Percentiles rank a stretch among this genome's conserved stretches.
Conservation (phyloP, 2,329 filamentous ascomycete species). For the Ceratocystis diversiconidia region DNA sequence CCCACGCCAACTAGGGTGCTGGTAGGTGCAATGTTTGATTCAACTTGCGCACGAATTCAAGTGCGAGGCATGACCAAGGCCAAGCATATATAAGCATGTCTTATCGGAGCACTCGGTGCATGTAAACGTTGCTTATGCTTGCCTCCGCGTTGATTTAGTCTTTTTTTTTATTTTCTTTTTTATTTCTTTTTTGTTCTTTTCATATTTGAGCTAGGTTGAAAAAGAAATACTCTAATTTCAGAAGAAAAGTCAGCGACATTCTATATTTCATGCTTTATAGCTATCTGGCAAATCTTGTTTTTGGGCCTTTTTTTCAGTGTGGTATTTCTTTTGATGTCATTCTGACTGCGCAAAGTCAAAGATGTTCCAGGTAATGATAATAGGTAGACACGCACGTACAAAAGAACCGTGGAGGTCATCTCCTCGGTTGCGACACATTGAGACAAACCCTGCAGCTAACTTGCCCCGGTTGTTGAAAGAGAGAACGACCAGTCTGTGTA, state of each 20-base stretch:
- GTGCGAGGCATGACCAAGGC: not conserved
- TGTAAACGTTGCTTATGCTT: not conserved
- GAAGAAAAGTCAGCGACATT: not conserved
- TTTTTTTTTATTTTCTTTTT: not conserved
- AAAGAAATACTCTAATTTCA: not conserved
- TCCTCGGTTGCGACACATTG: too few species aligned
- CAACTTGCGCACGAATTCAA: too few species aligned
- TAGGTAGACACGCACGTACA: too few species aligned
- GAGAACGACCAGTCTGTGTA: too few species aligned
- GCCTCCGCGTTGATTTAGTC: not conserved
- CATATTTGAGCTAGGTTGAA: not conserved
- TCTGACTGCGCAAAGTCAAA: too few species aligned
- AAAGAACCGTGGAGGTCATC: too few species aligned
- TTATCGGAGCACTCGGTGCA: not conserved
- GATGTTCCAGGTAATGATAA: too few species aligned
- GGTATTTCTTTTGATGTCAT: too few species aligned
- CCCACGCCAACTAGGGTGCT: not conserved
- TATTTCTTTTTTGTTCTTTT: not conserved
- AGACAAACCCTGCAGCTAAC: too few species aligned
- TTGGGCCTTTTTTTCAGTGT: too few species aligned
- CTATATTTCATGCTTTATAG: not conserved
- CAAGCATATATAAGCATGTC: not conserved
- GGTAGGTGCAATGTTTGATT: not conserved
- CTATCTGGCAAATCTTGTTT: not conserved
- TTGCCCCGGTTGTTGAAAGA: too few species aligned